phyloP scores from a whole-genome alignment of 2,329 filamentous ascomycete species.

The Sporothrix euskadiensis region DNA sequence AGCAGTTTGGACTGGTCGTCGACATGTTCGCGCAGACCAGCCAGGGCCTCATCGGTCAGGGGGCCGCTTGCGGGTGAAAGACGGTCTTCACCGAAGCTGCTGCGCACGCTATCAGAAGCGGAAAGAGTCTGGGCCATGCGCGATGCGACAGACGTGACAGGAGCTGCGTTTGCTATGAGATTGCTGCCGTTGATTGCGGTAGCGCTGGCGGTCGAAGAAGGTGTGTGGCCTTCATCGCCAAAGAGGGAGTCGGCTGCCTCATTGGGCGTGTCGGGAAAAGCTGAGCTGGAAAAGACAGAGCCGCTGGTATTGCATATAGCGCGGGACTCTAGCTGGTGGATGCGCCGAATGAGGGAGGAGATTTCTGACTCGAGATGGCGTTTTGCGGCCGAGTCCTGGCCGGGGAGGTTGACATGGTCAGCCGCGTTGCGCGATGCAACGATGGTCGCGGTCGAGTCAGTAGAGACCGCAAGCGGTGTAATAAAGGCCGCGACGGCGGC shows the following conservation, averaged over 20 bases:
- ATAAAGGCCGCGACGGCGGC: constrained; percentile 39
- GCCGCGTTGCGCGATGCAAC: constrained; percentile 39
- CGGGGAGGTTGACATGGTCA: constrained; percentile 69
- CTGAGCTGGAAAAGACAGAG: constrained; percentile 61
- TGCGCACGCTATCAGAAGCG: constrained; percentile 31
- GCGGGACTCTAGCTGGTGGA: constrained; percentile 80
- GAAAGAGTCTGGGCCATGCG: constrained; percentile 8
- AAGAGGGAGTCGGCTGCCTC: constrained; percentile 69
- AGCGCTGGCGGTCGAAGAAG: constrained; percentile 42
- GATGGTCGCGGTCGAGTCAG: constrained; percentile 30
- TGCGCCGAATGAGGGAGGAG: constrained; percentile 70
- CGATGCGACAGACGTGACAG: background rate
- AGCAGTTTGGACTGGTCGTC: constrained; percentile 93
- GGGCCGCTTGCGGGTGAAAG: constrained; percentile 47
- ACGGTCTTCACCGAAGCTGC: constrained; percentile 35
- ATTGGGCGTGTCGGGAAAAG: constrained; percentile 78
- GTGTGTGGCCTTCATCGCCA: constrained; percentile 55
- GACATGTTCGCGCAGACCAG: constrained; percentile 84
- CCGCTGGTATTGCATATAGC: constrained; percentile 51
- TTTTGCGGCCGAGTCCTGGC: constrained; percentile 73
- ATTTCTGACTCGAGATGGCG: constrained; percentile 79
- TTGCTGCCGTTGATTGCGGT: constrained; percentile 26
- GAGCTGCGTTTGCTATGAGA: background rate
- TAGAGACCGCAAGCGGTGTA: constrained; percentile 38
- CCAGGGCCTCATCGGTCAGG: constrained; percentile 79